Evolutionary conservation across 2,329 filamentous ascomycete genomes (phyloP).

Genomic region (Calonectria pseudoturangicola): DNA sequence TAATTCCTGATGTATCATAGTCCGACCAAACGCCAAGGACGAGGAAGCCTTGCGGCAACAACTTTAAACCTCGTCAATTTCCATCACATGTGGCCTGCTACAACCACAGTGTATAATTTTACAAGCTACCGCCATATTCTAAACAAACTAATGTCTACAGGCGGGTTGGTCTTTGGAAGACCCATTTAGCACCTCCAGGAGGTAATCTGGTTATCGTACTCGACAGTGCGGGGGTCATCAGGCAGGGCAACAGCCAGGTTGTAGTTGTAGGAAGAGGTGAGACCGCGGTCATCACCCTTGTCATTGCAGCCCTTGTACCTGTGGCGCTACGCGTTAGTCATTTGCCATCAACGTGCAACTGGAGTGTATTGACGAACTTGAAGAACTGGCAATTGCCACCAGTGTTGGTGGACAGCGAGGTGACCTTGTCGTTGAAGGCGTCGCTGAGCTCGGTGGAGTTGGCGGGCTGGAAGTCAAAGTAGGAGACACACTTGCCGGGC

Average conservation of each 20-base stretch:
- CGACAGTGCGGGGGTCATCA: constrained; percentile 14
- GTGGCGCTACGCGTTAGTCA: not conserved
- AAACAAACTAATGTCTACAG: not conserved
- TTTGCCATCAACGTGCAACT: not conserved
- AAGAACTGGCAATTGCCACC: constrained; percentile 15
- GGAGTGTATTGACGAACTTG: not conserved
- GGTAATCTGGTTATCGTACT: constrained; percentile 18
- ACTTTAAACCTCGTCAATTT: not conserved
- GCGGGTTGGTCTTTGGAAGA: not conserved
- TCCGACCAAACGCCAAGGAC: not conserved
- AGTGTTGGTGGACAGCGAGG: constrained; percentile 18
- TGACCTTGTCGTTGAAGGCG: constrained; percentile 8
- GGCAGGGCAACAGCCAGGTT: constrained; percentile 14
- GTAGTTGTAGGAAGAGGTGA: constrained; percentile 21
- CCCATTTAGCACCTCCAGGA: constrained; percentile 20
- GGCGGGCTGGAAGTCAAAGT: constrained; percentile 23
- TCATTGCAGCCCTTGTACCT: constrained; percentile 21
- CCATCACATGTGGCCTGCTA: not conserved
- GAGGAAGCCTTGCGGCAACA: not conserved
- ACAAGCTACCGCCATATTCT: not conserved
- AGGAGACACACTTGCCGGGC: constrained; percentile 19
- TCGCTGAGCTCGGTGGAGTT: constrained; percentile 23
- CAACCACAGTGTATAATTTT: too few relatives aligned
- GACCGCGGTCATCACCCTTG: constrained; percentile 18
- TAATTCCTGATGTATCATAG: not conserved